Evolutionary conservation across 139 green algal genomes (phyloP).

Genomic region (Haematococcus lacustris): DNA sequence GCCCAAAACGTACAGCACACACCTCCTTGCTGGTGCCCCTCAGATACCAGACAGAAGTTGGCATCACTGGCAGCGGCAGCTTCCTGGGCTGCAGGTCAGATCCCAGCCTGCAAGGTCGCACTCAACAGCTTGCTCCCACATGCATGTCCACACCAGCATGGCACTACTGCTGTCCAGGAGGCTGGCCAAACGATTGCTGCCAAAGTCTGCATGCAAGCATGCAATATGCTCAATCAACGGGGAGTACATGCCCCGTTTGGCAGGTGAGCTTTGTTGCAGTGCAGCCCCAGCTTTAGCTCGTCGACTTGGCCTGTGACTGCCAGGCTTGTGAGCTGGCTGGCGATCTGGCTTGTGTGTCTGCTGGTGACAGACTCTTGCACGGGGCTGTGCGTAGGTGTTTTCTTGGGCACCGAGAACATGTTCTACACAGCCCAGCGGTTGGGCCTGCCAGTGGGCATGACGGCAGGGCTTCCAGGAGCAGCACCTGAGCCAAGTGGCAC

Average conservation of each 20-base stretch:
- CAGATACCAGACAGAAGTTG: background rate
- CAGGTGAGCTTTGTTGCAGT: background rate
- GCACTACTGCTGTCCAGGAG: too few species aligned
- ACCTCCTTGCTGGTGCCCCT: background rate
- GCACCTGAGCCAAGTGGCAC: too few species aligned
- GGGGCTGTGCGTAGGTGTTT: constrained; percentile 6
- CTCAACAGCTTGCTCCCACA: too few species aligned
- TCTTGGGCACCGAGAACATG: constrained; percentile 40
- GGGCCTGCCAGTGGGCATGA: too few species aligned
- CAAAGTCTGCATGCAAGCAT: constrained; percentile 1
- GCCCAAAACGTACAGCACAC: background rate
- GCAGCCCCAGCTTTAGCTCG: background rate
- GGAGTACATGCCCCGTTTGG: constrained; percentile 15
- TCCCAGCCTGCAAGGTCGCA: too few species aligned
- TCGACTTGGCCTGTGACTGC: background rate
- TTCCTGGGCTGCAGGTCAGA: constrained; percentile 12
- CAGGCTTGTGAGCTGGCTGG: background rate
- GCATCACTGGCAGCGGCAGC: constrained; percentile 12
- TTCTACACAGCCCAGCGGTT: constrained; percentile 25
- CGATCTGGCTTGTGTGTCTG: background rate
- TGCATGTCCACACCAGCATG: too few species aligned
- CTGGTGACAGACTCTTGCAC: background rate
- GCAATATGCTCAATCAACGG: constrained; percentile 11
- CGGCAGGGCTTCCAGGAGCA: too few species aligned
- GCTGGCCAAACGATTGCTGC: constrained; percentile 5